Conservation (phyloP, 805 yeast genomes). For the Metschnikowia baotianmanensis region DNA sequence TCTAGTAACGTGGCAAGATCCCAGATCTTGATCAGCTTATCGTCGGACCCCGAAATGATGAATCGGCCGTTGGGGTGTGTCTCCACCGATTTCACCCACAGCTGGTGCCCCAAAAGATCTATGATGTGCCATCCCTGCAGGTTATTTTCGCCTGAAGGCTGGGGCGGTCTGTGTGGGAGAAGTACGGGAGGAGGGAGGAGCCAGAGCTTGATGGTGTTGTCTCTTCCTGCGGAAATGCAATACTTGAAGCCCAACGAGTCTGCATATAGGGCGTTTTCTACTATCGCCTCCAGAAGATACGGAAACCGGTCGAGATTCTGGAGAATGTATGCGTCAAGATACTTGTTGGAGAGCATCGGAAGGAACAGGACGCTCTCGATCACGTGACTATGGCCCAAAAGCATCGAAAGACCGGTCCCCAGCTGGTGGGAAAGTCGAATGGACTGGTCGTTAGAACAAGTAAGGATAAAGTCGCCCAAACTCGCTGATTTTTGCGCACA, state of each 20-base stretch:
- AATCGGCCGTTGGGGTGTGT: conserved; percentile 77
- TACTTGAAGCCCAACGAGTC: conserved; percentile 58
- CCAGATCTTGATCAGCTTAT: conserved; percentile 75
- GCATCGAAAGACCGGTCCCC: conserved; percentile 64
- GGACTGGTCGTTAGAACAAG: conserved; percentile 79
- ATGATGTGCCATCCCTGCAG: conserved; percentile 60
- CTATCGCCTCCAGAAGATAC: conserved; percentile 31
- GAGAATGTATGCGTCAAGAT: conserved; percentile 46
- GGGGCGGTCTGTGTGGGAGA: conserved; percentile 53
- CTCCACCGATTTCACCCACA: conserved; percentile 75
- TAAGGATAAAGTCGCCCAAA: conserved; percentile 57
- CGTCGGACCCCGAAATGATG: conserved; percentile 75
- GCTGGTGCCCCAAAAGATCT: conserved; percentile 70
- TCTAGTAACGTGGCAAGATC: conserved; percentile 47
- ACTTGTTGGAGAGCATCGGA: conserved; percentile 49
- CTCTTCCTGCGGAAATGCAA: conserved; percentile 78
- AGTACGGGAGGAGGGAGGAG: conserved; percentile 63
- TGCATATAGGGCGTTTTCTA: conserved; percentile 27
- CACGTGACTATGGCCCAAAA: conserved; percentile 81
- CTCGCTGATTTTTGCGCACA: conserved; percentile 11
- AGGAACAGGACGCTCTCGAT: conserved; percentile 70
- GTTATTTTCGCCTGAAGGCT: conserved; percentile 49
- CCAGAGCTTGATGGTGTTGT: conserved; percentile 74
- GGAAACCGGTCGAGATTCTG: conserved; percentile 31
- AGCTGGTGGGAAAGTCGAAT: conserved; percentile 64